A percentile compares a stretch with the other conserved stretches of the same genome.
Evolutionary conservation across 805 yeast genomes (phyloP).

Genomic region (Cyberlindnera amylophila): DNA sequence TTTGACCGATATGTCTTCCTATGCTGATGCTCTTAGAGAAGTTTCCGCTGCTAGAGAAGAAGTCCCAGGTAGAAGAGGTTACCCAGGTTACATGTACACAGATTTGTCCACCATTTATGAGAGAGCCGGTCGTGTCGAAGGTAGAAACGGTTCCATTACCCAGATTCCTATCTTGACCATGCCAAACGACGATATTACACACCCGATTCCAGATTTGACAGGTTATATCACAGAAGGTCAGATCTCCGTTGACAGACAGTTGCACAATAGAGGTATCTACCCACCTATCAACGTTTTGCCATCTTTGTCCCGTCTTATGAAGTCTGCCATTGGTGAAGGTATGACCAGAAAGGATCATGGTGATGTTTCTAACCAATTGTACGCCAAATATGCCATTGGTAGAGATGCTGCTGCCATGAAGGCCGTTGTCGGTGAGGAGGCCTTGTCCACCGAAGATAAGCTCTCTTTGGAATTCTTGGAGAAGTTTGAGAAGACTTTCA

Average conservation of each 20-base stretch:
- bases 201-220: slow-evolving; percentile 99
- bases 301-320: slow-evolving; percentile 96
- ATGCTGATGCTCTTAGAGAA: slow-evolving; percentile 99
- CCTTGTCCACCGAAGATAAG: slow-evolving; percentile 95
- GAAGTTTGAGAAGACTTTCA: slow-evolving; percentile 94
- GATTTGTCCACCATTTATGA: slow-evolving; percentile 98
- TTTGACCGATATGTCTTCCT: slow-evolving; percentile 99
- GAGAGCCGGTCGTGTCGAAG: slow-evolving; percentile 99
- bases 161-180: slow-evolving; percentile 98
- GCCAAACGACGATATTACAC: slow-evolving; percentile 99
- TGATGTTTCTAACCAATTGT: slow-evolving; percentile 97
- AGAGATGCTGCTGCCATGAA: slow-evolving; percentile 99
- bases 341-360: slow-evolving; percentile 99
- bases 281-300: slow-evolving; percentile 99
- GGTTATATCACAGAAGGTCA: slow-evolving; percentile 99
- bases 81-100: slow-evolving; percentile 99
- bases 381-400: slow-evolving; percentile 99
- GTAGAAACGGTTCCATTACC: slow-evolving; percentile 98
- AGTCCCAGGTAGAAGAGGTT: slow-evolving; percentile 99
- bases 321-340: slow-evolving; percentile 99
- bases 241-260: slow-evolving; percentile 94
- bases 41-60: slow-evolving; percentile 99
- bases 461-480: slow-evolving; percentile 95
- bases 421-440: slow-evolving; percentile 99
- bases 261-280: slow-evolving; percentile 93